Percentiles rank a stretch among this genome's conserved stretches.
phyloP scores from a whole-genome alignment of 1,284 basidiomycete species.

The Crucibulum cyathiforme region DNA sequence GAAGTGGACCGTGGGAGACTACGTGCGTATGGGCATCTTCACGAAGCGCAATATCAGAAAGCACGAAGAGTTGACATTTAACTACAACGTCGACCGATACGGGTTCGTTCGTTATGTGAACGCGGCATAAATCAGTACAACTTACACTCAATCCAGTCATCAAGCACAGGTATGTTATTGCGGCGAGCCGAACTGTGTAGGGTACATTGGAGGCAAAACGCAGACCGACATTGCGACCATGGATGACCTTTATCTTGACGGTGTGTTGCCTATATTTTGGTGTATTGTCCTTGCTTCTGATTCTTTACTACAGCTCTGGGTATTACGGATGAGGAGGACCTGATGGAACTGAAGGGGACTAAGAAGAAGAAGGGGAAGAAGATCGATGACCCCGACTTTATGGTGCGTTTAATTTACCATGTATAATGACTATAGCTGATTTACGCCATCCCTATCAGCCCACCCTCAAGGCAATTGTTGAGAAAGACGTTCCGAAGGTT shows the following conservation, averaged over 20 bases:
- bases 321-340: constrained; percentile 90
- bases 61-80: constrained; percentile 97
- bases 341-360: constrained; percentile 81
- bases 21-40: constrained; percentile 98
- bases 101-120: constrained; percentile 65
- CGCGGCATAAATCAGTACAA: neutral
- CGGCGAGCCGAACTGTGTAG: constrained; percentile 95
- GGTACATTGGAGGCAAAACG: constrained; percentile 97
- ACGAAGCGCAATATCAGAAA: constrained; percentile 83
- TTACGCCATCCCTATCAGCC: constrained; percentile 49
- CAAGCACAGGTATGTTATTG: constrained; percentile 96
- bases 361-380: constrained; percentile 93
- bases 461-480: constrained; percentile 74
- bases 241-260: constrained; percentile 95
- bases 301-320: constrained; percentile 75
- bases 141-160: constrained; percentile 60
- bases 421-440: constrained; percentile 2
- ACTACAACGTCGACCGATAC: constrained; percentile 99
- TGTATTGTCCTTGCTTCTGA: constrained; percentile 6
- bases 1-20: constrained; percentile 94
- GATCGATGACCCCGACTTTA: constrained; percentile 90
- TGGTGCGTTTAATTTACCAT: constrained; percentile 52
- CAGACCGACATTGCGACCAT: constrained; percentile 95
- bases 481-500: constrained; percentile 89
- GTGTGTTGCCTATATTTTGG: constrained; percentile 48